Evolutionary conservation across 2,329 filamentous ascomycete genomes (phyloP), one percentile per base, ranked within the genome.

Genomic region (Exophiala dermatitidis): DNA sequence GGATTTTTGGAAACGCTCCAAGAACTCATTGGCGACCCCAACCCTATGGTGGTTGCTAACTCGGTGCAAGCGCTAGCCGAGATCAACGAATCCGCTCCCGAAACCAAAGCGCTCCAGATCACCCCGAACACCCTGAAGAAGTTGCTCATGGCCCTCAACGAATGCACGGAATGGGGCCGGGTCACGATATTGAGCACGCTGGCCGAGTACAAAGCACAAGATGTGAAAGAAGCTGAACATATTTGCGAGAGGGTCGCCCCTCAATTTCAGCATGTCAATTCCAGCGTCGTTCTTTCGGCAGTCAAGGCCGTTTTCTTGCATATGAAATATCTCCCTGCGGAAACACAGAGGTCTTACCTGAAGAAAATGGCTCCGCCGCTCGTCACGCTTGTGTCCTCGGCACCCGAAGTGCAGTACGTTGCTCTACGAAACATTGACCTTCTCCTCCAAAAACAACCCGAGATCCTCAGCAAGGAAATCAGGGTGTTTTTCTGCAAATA

Each of bases 401-500:
- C 88, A 0, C 90, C 93, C 4, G 93, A 98, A 75, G 93, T 98
- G 37, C 93, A 98, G 72, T 98, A 98, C 68, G 93, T 98, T 52
- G 93, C 93, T 9, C 74, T 98, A 46, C 80, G 91, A 60, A 98
- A 98, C 69, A 98, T 98, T 65, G 93, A 98, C 63, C 81, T 98
- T 33, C 78, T 98, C 4, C 78, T 98, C 29, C 93, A 98, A 70
- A 93, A 94, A 63, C 91, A 96, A 70, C 90, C 93, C 7, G 90
- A 95, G 62, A 96, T 98, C 52, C 78, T 98, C 6, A 95, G 88
- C 77, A 97, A 97, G 71, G 93, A 98, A 71, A 83, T 98, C 65
- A 83, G 93, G 42, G 93, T 98, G 5, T 98, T 98, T 75, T 98
- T 98, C 75, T 98, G 93, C 84, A 98, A 98, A 74, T 98, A 98